Conservation (phyloP, 2,329 filamentous ascomycete genomes). For the Apiospora phragmitis region DNA sequence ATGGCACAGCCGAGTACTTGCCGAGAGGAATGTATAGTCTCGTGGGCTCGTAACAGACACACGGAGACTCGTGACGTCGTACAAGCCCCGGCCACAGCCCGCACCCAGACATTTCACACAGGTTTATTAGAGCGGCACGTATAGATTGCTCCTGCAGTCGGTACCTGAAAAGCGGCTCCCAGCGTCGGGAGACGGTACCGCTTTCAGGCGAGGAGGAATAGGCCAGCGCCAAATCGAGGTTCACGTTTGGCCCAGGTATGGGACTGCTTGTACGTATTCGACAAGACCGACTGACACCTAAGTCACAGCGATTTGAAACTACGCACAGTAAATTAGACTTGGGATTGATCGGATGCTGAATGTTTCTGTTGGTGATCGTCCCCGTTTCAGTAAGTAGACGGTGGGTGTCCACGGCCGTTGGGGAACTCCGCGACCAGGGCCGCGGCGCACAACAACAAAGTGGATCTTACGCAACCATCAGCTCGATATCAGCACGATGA, state of each 20-base stretch:
- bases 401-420: slow-evolving; percentile 29
- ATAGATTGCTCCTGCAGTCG: not conserved
- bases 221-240: not conserved
- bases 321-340: slow-evolving; percentile 4
- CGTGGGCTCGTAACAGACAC: not conserved
- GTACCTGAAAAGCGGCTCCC: not conserved
- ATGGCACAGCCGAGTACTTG: not conserved
- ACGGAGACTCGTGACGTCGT: slow-evolving; percentile 1
- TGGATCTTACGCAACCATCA: slow-evolving; percentile 5
- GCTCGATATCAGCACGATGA: not conserved
- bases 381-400: slow-evolving; percentile 11
- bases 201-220: not conserved
- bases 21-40: not conserved
- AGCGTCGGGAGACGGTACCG: not conserved
- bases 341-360: not conserved
- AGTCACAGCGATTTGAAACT: slow-evolving; percentile 2
- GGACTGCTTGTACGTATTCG: not conserved
- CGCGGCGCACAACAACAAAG: slow-evolving; percentile 23
- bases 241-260: not conserved
- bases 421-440: slow-evolving; percentile 31
- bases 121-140: not conserved
- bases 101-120: not conserved
- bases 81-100: not conserved
- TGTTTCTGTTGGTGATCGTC: slow-evolving; percentile 25
- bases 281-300: not conserved